These are phyloP conservation scores for Sporothrix globosa DNA, from an alignment of 2,329 filamentous ascomycete genomes.

Conservation along the genomic window DNA sequence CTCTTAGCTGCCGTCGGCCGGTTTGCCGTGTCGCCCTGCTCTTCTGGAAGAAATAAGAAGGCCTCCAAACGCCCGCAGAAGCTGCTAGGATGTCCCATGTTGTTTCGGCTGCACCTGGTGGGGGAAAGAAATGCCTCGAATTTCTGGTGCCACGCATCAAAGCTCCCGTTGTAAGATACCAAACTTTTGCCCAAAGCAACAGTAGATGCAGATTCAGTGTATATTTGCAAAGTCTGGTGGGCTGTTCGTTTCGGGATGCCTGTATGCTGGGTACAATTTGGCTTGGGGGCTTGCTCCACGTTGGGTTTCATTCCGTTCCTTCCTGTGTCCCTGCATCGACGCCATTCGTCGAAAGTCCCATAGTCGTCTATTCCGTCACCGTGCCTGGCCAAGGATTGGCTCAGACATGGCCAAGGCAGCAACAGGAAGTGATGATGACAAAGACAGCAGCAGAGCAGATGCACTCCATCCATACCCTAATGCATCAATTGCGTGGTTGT, in stretches of 20 bases:
- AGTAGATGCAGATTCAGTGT: not conserved
- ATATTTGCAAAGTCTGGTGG: not conserved
- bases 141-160: slow-evolving; percentile 20
- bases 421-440: slow-evolving; percentile 12
- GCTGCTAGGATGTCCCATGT: not conserved
- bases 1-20: not conserved
- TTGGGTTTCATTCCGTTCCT: slow-evolving; percentile 26
- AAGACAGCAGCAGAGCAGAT: not conserved
- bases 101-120: not conserved
- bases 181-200: not conserved
- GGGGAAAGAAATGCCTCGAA: not conserved
- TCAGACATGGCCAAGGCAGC: slow-evolving; percentile 32
- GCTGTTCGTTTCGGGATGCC: not conserved
- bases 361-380: slow-evolving; percentile 8
- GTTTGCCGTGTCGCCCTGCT: not conserved
- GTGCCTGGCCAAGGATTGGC: slow-evolving; percentile 24
- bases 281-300: not conserved
- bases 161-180: not conserved
- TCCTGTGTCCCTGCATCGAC: not conserved
- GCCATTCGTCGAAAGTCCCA: not conserved
- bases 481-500: slow-evolving; percentile 4
- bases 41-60: not conserved
- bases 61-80: not conserved
- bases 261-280: too few species aligned
- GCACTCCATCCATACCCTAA: not conserved